phyloP scores from a whole-genome alignment of 192 early-diverging fungal genomes.

The Podila clonocystis region DNA sequence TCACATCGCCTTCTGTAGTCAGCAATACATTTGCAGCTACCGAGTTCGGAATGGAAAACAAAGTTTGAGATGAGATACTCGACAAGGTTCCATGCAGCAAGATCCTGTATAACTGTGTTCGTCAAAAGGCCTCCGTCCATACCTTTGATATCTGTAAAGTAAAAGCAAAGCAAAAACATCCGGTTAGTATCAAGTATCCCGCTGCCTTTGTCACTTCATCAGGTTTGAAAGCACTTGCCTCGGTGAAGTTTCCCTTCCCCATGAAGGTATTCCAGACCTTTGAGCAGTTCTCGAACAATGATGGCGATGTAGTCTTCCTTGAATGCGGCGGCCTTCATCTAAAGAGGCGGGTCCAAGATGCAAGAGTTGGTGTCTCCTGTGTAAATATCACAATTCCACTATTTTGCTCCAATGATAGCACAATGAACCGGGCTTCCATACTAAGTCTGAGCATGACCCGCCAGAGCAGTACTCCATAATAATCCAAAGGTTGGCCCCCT shows the following conservation, averaged over 20 bases:
- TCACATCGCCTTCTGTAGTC: slow-evolving; percentile 82
- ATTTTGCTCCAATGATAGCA: not conserved
- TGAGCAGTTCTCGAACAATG: slow-evolving; percentile 87
- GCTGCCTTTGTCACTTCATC: too few relatives aligned
- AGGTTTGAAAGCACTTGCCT: slow-evolving; percentile 43
- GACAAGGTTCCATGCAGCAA: not conserved
- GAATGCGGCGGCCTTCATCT: slow-evolving; percentile 90
- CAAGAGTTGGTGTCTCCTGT: not conserved
- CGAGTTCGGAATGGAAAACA: too few relatives aligned
- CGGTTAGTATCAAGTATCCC: not conserved
- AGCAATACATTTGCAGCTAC: slow-evolving; percentile 85
- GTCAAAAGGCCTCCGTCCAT: not conserved
- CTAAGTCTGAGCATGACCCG: slow-evolving; percentile 93
- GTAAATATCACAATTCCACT: too few relatives aligned
- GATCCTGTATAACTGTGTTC: not conserved
- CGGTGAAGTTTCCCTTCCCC: slow-evolving; percentile 87
- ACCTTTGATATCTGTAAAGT: slow-evolving; percentile 88
- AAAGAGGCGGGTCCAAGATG: not conserved
- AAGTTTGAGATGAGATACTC: too few relatives aligned
- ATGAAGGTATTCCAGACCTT: slow-evolving; percentile 95
- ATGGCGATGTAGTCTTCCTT: slow-evolving; percentile 93
- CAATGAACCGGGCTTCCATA: slow-evolving; percentile 40
- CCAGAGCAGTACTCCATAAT: slow-evolving; percentile 99
- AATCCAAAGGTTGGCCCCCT: slow-evolving; percentile 93
- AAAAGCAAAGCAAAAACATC: not conserved